These are phyloP conservation scores for Graphilbum ipis-grandicollis DNA, from an alignment of 2,329 filamentous ascomycete genomes.

Conservation along the genomic window DNA sequence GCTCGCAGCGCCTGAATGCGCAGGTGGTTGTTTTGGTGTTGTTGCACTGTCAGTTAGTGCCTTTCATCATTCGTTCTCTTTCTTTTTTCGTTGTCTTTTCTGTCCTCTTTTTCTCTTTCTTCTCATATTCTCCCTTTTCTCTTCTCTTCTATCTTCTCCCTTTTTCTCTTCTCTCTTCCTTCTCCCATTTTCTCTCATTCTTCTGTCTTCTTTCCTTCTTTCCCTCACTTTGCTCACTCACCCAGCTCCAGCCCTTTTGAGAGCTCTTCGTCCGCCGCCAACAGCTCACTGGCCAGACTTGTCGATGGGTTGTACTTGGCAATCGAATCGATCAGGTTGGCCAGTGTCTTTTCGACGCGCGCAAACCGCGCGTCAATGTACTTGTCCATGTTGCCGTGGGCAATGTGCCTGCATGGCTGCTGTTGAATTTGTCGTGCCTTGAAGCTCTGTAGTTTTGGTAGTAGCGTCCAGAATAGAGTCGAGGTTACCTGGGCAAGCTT, in stretches of 20 bases:
- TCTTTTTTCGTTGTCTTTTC: too few relatives aligned
- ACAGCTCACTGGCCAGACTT: slow-evolving; percentile 48
- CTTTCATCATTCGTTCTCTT: too few relatives aligned
- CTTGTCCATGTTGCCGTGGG: slow-evolving; percentile 37
- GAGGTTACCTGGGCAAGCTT: too few relatives aligned
- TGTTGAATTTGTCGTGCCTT: not conserved
- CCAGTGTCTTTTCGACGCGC: slow-evolving; percentile 48
- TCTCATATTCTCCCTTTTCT: too few relatives aligned
- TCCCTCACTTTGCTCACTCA: slow-evolving; percentile 16
- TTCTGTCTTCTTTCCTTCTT: too few relatives aligned
- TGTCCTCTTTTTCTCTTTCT: too few relatives aligned
- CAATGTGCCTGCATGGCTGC: not conserved
- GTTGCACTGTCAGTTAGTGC: too few relatives aligned
- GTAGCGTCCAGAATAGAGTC: too few relatives aligned
- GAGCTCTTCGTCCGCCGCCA: slow-evolving; percentile 52
- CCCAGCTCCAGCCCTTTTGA: slow-evolving; percentile 47
- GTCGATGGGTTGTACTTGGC: slow-evolving; percentile 65
- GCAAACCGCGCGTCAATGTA: slow-evolving; percentile 46
- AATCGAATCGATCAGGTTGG: slow-evolving; percentile 59
- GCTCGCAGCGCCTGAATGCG: slow-evolving; percentile 53
- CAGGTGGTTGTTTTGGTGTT: slow-evolving; percentile 57
- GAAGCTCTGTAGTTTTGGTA: too few relatives aligned
- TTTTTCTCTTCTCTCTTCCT: slow-evolving; percentile 34
- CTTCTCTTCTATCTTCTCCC: too few relatives aligned
- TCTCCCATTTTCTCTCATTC: slow-evolving; percentile 28